Base-by-base conservation (phyloP, 2,329 filamentous ascomycete species). In the Alternaria angustiovoidea region DNA sequence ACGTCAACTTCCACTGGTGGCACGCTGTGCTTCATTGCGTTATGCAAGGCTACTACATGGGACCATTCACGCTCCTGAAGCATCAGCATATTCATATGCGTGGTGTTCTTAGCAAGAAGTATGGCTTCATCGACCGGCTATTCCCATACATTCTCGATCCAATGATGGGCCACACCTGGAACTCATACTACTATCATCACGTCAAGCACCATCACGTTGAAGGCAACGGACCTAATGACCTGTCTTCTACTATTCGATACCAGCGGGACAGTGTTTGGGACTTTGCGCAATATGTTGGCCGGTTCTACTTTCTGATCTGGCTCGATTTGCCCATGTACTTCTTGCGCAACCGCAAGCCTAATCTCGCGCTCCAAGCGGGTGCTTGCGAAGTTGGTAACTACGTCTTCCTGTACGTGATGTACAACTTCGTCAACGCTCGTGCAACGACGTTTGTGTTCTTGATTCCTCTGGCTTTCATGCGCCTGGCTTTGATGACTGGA, bases 191-290 rank as follows among this genome's bases (percentile, higher is more conserved):
- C 75, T 94, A 93, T 73, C 91, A 94, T 73, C 91, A 94, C 71
- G 90, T 94, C 73, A 94, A 94, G 81, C 91, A 93, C 72, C 91
- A 94, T 73, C 91, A 94, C 66, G 88, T 94, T 56, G 91, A 94
- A 78, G 89, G 88, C 63, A 94, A 94, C 69, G 91, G 91, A 0
- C 90, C 91, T 0, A 85, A 89, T 47, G 91, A 94, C 71, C 82
- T 93, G 0, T 92, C 89, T 1, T 91, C 90, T 0, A 94, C 91
- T 0, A 85, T 94, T 38, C 85, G 89, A 14, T 94, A 91, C 75
- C 90, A 93, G 74, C 86, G 91, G 6, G 91, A 94, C 74, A 85
- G 86, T 54, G 61, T 88, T 1, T 79, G 79, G 63, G 81, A 92
- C 72, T 92, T 94, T 64, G 75, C 89, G n/a, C 84, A 86, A 67